phyloP scores from a whole-genome alignment of 1,284 basidiomycete species.

The Ganoderma sinense region DNA sequence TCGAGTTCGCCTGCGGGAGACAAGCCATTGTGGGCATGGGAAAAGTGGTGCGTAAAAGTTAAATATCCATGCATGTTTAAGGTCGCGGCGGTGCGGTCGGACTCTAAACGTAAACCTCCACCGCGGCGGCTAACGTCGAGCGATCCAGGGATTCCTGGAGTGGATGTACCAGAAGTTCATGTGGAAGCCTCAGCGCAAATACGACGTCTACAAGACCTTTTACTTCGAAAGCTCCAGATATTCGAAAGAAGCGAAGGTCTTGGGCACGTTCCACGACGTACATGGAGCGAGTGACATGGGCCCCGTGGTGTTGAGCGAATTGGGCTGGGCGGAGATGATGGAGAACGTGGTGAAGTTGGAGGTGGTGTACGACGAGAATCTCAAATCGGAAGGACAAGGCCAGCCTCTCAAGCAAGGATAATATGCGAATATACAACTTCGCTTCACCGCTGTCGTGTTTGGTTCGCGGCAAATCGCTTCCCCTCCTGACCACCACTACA shows the following conservation, averaged over 20 bases:
- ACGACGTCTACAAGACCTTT: neutral
- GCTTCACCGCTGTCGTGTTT: neutral
- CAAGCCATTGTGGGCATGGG: neutral
- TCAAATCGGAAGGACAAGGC: neutral
- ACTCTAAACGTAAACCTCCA: too few species aligned
- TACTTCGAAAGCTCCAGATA: neutral
- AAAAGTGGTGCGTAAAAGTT: neutral
- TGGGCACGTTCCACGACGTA: conserved; percentile 2
- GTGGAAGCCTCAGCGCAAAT: neutral
- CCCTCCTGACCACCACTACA: neutral
- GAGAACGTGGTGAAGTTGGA: conserved; percentile 2
- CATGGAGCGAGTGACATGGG: neutral
- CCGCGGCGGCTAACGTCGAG: neutral
- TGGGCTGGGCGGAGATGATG: conserved; percentile 10
- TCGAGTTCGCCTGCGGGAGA: neutral
- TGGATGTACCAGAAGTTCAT: neutral
- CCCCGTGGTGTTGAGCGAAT: neutral
- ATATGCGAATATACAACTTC: neutral
- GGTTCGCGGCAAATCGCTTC: too few species aligned
- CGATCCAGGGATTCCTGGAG: neutral
- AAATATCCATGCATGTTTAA: too few species aligned
- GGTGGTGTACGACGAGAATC: neutral
- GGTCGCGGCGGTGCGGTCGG: neutral
- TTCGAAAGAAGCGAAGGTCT: neutral
- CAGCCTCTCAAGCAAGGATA: neutral